Evolutionary conservation across 2,329 filamentous ascomycete species (phyloP), one percentile per base, ranked within the genome.

Genomic region (Exophiala alcalophila): DNA sequence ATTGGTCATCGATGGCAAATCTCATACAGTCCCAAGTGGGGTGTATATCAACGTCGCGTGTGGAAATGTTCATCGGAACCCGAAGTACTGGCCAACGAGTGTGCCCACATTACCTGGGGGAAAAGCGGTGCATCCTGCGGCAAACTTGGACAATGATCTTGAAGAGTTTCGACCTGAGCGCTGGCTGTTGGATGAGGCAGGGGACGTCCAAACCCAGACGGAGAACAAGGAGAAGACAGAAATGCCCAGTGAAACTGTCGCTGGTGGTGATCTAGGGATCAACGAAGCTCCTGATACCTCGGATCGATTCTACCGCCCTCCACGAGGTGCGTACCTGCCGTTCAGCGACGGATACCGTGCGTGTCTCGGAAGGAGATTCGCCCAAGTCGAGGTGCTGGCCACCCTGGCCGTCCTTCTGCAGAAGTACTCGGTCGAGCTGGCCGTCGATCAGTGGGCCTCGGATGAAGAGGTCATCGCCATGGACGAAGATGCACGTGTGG

Each of bases 111-210:
- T 72, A 14, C 65, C 65, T 1, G 49, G 51, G 10, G 64, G 59
- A 0, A 64, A 61, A 16, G 49, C 63, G 12, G 65, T 50, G 10
- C 59, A 61, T 44, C 55, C 57, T 11, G 18, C 37, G 4, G 46
- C 53, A 15, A 61, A 61, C 37, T 59, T 61, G 1, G 59, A 63
- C 21, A 61, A 76, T 35, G 84, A 90, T 54, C 64, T 86, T 1
- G 71, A 82, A 39, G 76, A 84, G 44, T 91, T 81, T 62, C 69
- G 79, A 33, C 84, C 86, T 0, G 81, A 86, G 61, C 75, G 86
- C 29, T 90, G 86, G 86, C 76, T 86, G 7, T 29, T 55, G 15
- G 60, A 68, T 37, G 49, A 55, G 6, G 42, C 50, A 15, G 52
- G 57, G 5, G 39, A 49, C 9, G 29, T 37, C 11, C 31, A 50